Evolutionary conservation across 2,329 filamentous ascomycete genomes (phyloP).

Genomic region (Diplocarpon mali): DNA sequence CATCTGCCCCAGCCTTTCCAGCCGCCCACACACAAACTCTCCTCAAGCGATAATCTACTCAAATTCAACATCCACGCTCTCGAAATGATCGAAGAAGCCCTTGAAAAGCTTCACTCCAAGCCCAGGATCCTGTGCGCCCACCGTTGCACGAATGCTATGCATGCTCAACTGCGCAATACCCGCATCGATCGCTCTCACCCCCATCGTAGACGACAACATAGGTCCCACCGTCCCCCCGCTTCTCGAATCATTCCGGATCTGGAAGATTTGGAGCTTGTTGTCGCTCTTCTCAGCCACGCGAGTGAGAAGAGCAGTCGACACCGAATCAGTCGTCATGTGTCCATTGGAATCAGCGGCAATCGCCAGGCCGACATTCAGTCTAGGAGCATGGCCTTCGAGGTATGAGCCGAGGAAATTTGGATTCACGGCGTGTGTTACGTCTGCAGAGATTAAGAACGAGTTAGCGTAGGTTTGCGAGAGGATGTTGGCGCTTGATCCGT

Average conservation of each 20-base stretch:
- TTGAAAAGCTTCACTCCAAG: constrained; percentile 11
- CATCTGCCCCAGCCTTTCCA: background rate
- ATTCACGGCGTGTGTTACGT: constrained; percentile 89
- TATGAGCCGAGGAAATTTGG: constrained; percentile 85
- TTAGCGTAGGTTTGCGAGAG: constrained; percentile 78
- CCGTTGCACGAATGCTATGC: constrained; percentile 86
- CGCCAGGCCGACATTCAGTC: constrained; percentile 77
- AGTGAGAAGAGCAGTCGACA: constrained; percentile 71
- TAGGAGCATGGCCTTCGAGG: constrained; percentile 73
- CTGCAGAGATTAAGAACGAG: constrained; percentile 83
- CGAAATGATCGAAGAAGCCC: constrained; percentile 11
- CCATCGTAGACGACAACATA: constrained; percentile 70
- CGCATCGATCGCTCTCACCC: constrained; percentile 73
- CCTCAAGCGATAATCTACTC: background rate
- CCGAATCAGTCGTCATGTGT: constrained; percentile 89
- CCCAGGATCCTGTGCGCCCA: constrained; percentile 46
- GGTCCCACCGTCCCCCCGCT: constrained; percentile 94
- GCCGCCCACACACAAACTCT: background rate
- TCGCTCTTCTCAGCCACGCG: constrained; percentile 65
- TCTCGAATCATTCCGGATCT: constrained; percentile 85
- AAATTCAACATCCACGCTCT: constrained; percentile 9
- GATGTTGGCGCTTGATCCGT: constrained; percentile 42
- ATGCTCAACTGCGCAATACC: constrained; percentile 88
- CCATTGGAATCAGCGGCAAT: constrained; percentile 78
- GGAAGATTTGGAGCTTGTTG: constrained; percentile 72